Evolutionary conservation across 495 filamentous ascomycete genomes (phyloP), one percentile per base, ranked within the genome.

Genomic region (Lepraria neglecta): DNA sequence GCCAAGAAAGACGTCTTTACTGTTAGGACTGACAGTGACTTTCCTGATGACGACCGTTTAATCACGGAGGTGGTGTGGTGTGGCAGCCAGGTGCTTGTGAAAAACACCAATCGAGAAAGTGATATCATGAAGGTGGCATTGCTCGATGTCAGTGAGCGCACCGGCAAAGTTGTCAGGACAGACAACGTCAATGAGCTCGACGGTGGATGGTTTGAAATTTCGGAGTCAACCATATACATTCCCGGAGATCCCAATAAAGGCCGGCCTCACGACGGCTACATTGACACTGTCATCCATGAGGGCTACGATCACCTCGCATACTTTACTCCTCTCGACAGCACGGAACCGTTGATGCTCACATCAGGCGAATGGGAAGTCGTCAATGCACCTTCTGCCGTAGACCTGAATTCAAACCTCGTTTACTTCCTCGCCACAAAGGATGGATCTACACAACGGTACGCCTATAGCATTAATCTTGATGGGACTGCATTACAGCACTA

Each of bases 121-220:
- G 94, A 98, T 68, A 68, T 92, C 17, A 76, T 97, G 62, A 90
- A 89, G 62, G 83, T 96, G 12, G 85, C 94, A 27, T 76, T 97
- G 9, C 84, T 96, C 60, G 90, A 98, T 68, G 88, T 92, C n/a
- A 70, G 71, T 33, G 70, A 78, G 6, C 83, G 89, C 40, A 85
- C 80, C n/a, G 91, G 89, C 17, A 89, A 87, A 70, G 82, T 91
- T 12, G 85, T 96, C 46, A 78, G 92, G 58, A 84, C 83, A 15
- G 78, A 85, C 21, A 84, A 98, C 71, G 84, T 97, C 60, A 80
- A 84, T 56, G 81, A 82, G 31, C 74, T 97, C 7, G 94, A 98
- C 71, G 92, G 92, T 14, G 94, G 94, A 47, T 98, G 94, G 94
- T 94, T 97, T 64, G 94, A 98, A 72, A 89, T 96, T 42, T 88